Evolutionary conservation across 2,329 filamentous ascomycete genomes (phyloP), one percentile per base, ranked within the genome.

Genomic region (Fusarium sp.): DNA sequence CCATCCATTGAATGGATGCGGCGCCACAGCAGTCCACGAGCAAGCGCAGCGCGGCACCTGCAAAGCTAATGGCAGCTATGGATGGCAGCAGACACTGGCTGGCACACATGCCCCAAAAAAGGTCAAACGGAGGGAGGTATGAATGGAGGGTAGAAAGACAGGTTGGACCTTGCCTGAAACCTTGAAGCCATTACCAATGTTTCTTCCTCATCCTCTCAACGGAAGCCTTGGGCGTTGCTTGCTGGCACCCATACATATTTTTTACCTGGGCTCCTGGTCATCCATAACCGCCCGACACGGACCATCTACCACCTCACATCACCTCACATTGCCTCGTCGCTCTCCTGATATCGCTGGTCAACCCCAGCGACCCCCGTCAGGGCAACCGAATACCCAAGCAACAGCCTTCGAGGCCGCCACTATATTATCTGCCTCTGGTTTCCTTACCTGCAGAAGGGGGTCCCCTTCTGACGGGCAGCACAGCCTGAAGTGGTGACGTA

Each of bases 321-420:
- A 77, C 77, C 77, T 79, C 76, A 79, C 77, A 70, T 76, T 66
- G 67, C 67, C 73, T 76, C 56, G 34, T 70, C 58, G 62, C 77
- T 79, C 77, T 78, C 77, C 77, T 79, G 77, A 79, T 78, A 72
- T 70, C 63, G 62, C 66, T 64, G 69, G 67, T 68, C 38, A 64
- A 62, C 45, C 67, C 66, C 29, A 73, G 60, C 66, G 60, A 73
- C 72, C 76, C 77, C 71, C 60, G 69, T 72, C 74, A 72, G 71
- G 70, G 68, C 72, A 72, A 70, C 74, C 64, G 68, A 77, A 70
- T 69, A 75, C 59, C 71, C 72, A 75, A 71, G 73, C 75, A 76
- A 77, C 71, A 35, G 24, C 62, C 66, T 64, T 65, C 62, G 45
- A 77, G 63, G 73, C 75, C 63, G 22, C 54, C 67, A 59, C 66